These are phyloP conservation scores for Immersiella caudata DNA, from an alignment of 495 filamentous ascomycete genomes.

Conservation along the genomic window DNA sequence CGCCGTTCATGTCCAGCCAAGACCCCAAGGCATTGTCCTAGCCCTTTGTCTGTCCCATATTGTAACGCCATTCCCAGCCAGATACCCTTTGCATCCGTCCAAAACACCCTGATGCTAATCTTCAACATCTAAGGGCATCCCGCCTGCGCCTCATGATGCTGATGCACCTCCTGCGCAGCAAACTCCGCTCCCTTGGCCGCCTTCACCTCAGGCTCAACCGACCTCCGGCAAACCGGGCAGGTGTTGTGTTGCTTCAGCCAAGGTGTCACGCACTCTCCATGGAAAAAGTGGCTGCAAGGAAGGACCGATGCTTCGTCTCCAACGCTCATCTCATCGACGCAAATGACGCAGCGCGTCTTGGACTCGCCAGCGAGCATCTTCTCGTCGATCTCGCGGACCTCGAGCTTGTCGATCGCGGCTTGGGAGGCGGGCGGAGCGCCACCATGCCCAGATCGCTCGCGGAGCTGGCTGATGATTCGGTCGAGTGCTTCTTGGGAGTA, in stretches of 20 bases:
- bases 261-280: conserved; percentile 69
- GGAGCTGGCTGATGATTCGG: conserved; percentile 78
- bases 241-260: conserved; percentile 87
- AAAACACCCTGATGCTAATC: neutral
- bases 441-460: conserved; percentile 71
- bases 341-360: conserved; percentile 78
- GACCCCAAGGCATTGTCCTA: neutral
- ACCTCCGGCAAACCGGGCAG: conserved; percentile 79
- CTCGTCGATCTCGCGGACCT: conserved; percentile 63
- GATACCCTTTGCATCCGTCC: neutral
- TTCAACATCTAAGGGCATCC: neutral
- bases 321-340: conserved; percentile 79
- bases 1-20: neutral
- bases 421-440: conserved; percentile 80
- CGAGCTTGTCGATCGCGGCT: conserved; percentile 70
- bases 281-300: conserved; percentile 90
- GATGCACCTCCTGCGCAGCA: neutral
- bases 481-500: conserved; percentile 88
- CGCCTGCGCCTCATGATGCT: neutral
- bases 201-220: conserved; percentile 56
- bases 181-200: conserved; percentile 11
- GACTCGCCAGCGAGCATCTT: conserved; percentile 58
- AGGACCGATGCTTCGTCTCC: conserved; percentile 75
- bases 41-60: neutral
- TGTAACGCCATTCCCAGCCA: neutral